phyloP scores from a whole-genome alignment of 768 basidiomycete species.

The Pleurotus eryngii region DNA sequence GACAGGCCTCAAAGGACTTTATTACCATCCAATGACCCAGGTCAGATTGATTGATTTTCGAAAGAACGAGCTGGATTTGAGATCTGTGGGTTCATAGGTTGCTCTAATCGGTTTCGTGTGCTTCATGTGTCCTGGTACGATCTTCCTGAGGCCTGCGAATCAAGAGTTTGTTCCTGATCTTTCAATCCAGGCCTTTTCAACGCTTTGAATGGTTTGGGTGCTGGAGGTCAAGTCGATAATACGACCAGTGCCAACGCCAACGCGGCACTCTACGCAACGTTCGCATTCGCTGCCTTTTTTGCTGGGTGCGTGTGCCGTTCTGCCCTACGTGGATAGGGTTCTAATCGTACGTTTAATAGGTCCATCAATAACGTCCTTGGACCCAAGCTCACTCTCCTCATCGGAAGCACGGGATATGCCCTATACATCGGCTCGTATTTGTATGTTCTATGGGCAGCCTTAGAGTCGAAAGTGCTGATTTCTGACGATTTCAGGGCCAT shows the following conservation, averaged over 20 bases:
- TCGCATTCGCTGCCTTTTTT: slow-evolving; percentile 41
- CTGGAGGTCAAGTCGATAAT: slow-evolving; percentile 68
- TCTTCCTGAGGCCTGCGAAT: background rate
- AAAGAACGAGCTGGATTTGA: background rate
- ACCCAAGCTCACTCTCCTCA: slow-evolving; percentile 61
- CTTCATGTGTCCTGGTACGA: slow-evolving; percentile 56
- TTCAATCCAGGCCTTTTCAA: slow-evolving; percentile 65
- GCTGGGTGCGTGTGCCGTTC: slow-evolving; percentile 17
- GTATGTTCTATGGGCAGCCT: slow-evolving; percentile 33
- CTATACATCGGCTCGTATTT: slow-evolving; percentile 72
- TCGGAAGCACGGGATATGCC: slow-evolving; percentile 75
- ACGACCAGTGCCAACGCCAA: slow-evolving; percentile 68
- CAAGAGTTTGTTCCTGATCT: background rate
- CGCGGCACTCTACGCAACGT: slow-evolving; percentile 60
- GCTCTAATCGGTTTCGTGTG: slow-evolving; percentile 69
- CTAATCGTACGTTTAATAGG: slow-evolving; percentile 29
- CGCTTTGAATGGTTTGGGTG: slow-evolving; percentile 76
- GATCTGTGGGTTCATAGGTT: slow-evolving; percentile 26
- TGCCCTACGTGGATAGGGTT: background rate
- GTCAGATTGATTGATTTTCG: background rate
- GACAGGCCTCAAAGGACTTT: slow-evolving; percentile 45
- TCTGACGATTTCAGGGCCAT: slow-evolving; percentile 41
- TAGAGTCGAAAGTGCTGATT: no score
- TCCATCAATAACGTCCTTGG: slow-evolving; percentile 81
- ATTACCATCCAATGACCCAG: slow-evolving; percentile 51